Percentiles rank a stretch among this genome's conserved stretches.
phyloP scores from a whole-genome alignment of 768 basidiomycete genomes.

The Mycena belliarum region DNA sequence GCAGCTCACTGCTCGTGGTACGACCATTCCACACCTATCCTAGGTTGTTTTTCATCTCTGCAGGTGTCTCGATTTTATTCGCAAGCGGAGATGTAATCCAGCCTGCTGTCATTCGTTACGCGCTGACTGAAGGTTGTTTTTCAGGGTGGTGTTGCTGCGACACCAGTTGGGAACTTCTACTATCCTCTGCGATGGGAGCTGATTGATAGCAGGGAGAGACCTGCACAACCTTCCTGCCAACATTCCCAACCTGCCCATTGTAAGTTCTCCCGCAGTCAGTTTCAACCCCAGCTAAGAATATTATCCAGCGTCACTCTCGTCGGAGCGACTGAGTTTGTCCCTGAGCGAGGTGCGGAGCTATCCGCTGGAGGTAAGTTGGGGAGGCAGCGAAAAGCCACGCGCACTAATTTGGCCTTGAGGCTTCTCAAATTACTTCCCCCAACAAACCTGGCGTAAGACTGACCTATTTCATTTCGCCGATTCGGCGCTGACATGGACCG shows the following conservation, averaged over 20 bases:
- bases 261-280: constrained; percentile 18
- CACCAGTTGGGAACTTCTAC: neutral
- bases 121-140: neutral
- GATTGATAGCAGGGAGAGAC: constrained; percentile 33
- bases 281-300: too few species aligned
- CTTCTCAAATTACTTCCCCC: constrained; percentile 44
- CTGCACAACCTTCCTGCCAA: constrained; percentile 33
- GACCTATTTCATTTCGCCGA: too few species aligned
- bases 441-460: neutral
- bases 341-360: constrained; percentile 42
- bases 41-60: neutral
- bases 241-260: constrained; percentile 48
- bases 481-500: too few species aligned
- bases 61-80: neutral
- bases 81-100: neutral
- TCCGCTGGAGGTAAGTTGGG: constrained; percentile 40
- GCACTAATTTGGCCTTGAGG: too few species aligned
- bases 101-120: neutral
- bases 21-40: constrained; percentile 9
- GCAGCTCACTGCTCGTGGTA: constrained; percentile 49
- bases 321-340: constrained; percentile 39
- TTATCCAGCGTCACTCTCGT: constrained; percentile 31
- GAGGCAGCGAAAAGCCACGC: too few species aligned
- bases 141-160: neutral
- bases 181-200: neutral